phyloP scores from a whole-genome alignment of 2,329 filamentous ascomycete species.

The Phialemoniopsis sp. region DNA sequence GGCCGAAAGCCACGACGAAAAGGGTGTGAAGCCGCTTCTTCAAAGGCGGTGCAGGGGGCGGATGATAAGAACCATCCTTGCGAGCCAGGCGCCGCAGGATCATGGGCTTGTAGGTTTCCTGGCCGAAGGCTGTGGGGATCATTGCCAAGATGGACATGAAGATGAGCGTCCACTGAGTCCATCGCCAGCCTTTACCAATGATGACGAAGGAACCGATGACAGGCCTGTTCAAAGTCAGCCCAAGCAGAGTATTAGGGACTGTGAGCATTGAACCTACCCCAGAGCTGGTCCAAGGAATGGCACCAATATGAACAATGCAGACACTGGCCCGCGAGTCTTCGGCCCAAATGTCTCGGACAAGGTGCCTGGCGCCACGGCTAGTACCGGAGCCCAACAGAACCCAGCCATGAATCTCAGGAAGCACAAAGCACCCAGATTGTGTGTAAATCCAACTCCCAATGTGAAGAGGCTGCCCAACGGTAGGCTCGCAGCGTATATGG shows the following conservation, averaged over 20 bases:
- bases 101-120: slow-evolving; percentile 55
- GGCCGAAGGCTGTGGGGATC: slow-evolving; percentile 31
- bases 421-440: slow-evolving; percentile 44
- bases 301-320: slow-evolving; percentile 41
- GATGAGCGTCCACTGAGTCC: slow-evolving; percentile 47
- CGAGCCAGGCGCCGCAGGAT: slow-evolving; percentile 32
- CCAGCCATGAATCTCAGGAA: slow-evolving; percentile 54
- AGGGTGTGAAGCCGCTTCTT: slow-evolving; percentile 23
- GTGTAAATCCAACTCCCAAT: slow-evolving; percentile 47
- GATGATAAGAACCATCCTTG: slow-evolving; percentile 12
- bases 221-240: slow-evolving; percentile 24
- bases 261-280: slow-evolving; percentile 30
- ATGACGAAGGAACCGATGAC: slow-evolving; percentile 44
- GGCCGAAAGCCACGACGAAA: slow-evolving; percentile 35
- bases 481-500: slow-evolving; percentile 43
- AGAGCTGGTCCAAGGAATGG: slow-evolving; percentile 50
- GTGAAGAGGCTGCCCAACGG: slow-evolving; percentile 50
- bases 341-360: slow-evolving; percentile 43
- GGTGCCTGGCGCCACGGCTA: slow-evolving; percentile 45
- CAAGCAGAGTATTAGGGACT: no score
- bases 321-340: slow-evolving; percentile 33
- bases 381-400: slow-evolving; percentile 41
- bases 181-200: slow-evolving; percentile 42
- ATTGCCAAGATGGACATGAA: slow-evolving; percentile 37
- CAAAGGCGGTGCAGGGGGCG: slow-evolving; percentile 16